phyloP scores from a whole-genome alignment of 768 basidiomycete genomes.

The Cantharellus anzutake region DNA sequence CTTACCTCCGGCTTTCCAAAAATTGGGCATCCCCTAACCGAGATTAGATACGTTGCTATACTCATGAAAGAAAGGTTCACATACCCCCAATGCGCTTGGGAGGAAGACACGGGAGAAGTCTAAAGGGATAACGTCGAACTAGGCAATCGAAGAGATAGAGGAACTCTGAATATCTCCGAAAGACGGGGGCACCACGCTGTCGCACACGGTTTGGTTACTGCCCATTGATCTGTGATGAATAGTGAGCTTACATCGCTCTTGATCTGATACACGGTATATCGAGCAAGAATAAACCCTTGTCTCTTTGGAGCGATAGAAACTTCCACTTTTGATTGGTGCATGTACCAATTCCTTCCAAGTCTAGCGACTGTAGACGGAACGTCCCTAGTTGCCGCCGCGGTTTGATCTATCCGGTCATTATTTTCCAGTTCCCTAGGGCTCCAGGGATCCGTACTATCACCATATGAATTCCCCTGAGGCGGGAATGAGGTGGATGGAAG shows the following conservation, averaged over 20 bases:
- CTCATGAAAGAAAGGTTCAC: slow-evolving; percentile 15
- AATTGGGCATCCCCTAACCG: slow-evolving; percentile 66
- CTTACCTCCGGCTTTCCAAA: slow-evolving; percentile 69
- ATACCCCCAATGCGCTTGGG: slow-evolving; percentile 83
- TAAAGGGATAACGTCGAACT: slow-evolving; percentile 77
- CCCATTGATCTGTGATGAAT: slow-evolving; percentile 4
- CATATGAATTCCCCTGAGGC: background rate
- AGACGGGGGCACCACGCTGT: slow-evolving; percentile 48
- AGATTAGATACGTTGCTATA: background rate
- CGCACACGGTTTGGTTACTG: slow-evolving; percentile 7
- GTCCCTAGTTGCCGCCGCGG: background rate
- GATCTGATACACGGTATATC: slow-evolving; percentile 73
- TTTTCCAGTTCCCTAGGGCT: background rate
- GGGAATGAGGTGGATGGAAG: background rate
- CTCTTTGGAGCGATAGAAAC: slow-evolving; percentile 58
- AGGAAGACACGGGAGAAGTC: slow-evolving; percentile 68
- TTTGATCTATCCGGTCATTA: no score
- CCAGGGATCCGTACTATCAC: background rate
- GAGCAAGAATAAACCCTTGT: slow-evolving; percentile 80
- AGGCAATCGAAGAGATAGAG: slow-evolving; percentile 77
- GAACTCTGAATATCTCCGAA: slow-evolving; percentile 87
- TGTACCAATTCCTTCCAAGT: slow-evolving; percentile 74
- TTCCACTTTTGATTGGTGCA: slow-evolving; percentile 48
- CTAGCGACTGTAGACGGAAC: slow-evolving; percentile 18
- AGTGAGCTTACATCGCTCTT: slow-evolving; percentile 46